Conservation (phyloP, 2,329 filamentous ascomycete species). For the Cytospora schulzeri region DNA sequence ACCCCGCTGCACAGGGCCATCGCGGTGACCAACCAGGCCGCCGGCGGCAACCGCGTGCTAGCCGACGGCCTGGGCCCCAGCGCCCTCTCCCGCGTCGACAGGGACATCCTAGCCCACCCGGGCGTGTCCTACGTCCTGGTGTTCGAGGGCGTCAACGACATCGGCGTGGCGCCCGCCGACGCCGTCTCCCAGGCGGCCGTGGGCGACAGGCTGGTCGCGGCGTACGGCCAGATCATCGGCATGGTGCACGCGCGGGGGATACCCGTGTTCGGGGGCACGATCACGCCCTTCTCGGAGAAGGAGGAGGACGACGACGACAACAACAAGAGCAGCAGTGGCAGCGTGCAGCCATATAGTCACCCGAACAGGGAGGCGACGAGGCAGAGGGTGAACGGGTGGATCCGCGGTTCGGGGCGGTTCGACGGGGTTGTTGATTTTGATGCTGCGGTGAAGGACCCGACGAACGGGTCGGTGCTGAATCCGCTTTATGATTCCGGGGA, state of each 20-base stretch:
- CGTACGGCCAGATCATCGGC: slow-evolving; percentile 57
- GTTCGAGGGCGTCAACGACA: slow-evolving; percentile 67
- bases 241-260: slow-evolving; percentile 56
- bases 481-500: slow-evolving; percentile 58
- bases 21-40: slow-evolving; percentile 61
- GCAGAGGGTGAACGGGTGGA: slow-evolving; percentile 60
- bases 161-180: slow-evolving; percentile 53
- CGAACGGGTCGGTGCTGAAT: slow-evolving; percentile 47
- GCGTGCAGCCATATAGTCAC: slow-evolving; percentile 50
- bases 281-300: slow-evolving; percentile 43
- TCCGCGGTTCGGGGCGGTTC: slow-evolving; percentile 55
- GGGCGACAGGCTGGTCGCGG: slow-evolving; percentile 52
- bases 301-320: slow-evolving; percentile 46
- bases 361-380: slow-evolving; percentile 56
- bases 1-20: slow-evolving; percentile 41
- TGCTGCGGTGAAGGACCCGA: slow-evolving; percentile 50
- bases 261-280: slow-evolving; percentile 59
- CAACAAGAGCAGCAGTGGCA: too few species aligned
- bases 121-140: slow-evolving; percentile 58
- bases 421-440: slow-evolving; percentile 67
- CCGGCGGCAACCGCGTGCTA: slow-evolving; percentile 64
- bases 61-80: slow-evolving; percentile 62
- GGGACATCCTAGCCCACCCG: slow-evolving; percentile 60
- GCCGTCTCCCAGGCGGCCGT: slow-evolving; percentile 46
- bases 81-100: slow-evolving; percentile 57